Conservation (phyloP, 345 rosid genomes). For the Cardiospermum halicacabum region DNA sequence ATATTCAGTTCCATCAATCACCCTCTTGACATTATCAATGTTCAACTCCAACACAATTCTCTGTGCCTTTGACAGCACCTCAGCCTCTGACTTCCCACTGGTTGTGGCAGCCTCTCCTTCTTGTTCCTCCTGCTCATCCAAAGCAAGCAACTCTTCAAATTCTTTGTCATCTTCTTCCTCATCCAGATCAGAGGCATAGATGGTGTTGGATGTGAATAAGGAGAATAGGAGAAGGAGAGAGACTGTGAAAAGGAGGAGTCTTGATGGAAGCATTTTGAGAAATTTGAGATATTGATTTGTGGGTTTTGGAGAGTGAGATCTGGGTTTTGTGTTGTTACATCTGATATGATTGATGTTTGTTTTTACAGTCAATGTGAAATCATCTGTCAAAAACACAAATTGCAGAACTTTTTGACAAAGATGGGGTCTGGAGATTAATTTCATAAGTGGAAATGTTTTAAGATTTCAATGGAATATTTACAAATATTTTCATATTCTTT, state of each 20-base stretch:
- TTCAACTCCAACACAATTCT: conserved; percentile 70
- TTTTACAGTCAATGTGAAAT: background rate
- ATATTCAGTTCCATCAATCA: conserved; percentile 47
- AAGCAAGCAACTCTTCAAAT: conserved; percentile 54
- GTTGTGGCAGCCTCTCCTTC: conserved; percentile 21
- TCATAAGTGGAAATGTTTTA: no score
- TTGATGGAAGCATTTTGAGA: conserved; percentile 25
- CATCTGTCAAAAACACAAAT: background rate
- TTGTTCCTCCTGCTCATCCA: conserved; percentile 39
- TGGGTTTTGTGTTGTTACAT: background rate
- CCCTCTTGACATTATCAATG: conserved; percentile 44
- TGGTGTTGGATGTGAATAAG: conserved; percentile 16
- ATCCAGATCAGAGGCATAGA: conserved; percentile 28
- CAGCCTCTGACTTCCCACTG: conserved; percentile 51
- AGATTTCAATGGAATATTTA: no score
- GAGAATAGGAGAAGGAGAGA: conserved; percentile 36
- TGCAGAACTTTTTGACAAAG: no score
- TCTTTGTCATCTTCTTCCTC: conserved; percentile 30
- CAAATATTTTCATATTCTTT: no score
- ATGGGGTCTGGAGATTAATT: no score
- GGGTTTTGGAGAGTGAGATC: conserved; percentile 1
- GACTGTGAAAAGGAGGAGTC: conserved; percentile 38
- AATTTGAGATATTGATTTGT: background rate
- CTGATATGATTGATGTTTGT: no score
- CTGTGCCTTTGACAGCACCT: conserved; percentile 70